phyloP scores from a whole-genome alignment of 805 yeast species.

The Pichia nakasei region DNA sequence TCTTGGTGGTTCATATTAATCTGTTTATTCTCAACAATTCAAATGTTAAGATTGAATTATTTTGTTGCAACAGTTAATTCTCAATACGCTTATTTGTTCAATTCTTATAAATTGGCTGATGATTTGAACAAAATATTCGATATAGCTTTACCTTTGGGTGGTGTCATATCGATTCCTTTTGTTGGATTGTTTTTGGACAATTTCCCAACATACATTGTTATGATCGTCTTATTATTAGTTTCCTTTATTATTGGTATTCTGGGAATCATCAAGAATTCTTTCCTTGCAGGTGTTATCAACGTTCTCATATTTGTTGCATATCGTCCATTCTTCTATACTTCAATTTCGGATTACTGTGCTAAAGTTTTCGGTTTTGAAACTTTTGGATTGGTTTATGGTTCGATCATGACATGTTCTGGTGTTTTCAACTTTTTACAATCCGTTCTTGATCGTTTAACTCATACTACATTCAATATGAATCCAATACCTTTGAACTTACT shows the following conservation, averaged over 20 bases:
- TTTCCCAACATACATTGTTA: slow-evolving; percentile 38
- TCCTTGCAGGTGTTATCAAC: slow-evolving; percentile 34
- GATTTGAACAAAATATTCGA: slow-evolving; percentile 40
- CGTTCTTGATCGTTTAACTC: slow-evolving; percentile 40
- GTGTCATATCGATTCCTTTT: slow-evolving; percentile 45
- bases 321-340: slow-evolving; percentile 53
- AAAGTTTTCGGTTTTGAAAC: slow-evolving; percentile 57
- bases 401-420: slow-evolving; percentile 46
- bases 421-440: slow-evolving; percentile 40
- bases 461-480: slow-evolving; percentile 43
- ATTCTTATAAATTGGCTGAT: slow-evolving; percentile 31
- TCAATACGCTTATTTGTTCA: slow-evolving; percentile 41
- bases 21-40: slow-evolving; percentile 43
- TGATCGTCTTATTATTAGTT: slow-evolving; percentile 31
- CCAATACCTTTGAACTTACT: slow-evolving; percentile 42
- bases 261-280: slow-evolving; percentile 35
- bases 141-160: slow-evolving; percentile 48
- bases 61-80: slow-evolving; percentile 51
- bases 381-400: slow-evolving; percentile 52
- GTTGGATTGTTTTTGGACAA: slow-evolving; percentile 44
- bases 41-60: slow-evolving; percentile 49
- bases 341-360: slow-evolving; percentile 49
- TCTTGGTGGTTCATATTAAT: slow-evolving; percentile 46
- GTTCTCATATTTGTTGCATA: slow-evolving; percentile 41
- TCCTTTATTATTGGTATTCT: slow-evolving; percentile 40